These are phyloP conservation scores for Neurospora pannonica DNA, from an alignment of 495 filamentous ascomycete species.

Conservation along the genomic window DNA sequence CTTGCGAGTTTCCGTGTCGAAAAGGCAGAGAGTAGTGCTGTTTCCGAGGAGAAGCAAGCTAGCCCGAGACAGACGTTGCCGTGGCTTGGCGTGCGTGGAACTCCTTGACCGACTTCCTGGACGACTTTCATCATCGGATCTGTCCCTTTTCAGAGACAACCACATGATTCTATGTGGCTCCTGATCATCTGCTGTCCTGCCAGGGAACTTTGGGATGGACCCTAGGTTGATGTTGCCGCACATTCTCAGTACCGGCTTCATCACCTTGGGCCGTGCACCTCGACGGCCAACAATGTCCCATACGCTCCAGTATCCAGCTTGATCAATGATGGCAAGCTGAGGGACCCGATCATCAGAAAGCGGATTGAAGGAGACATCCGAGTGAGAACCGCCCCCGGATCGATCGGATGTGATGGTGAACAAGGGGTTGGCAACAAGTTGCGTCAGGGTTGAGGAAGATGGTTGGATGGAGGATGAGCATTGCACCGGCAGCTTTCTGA, in stretches of 20 bases:
- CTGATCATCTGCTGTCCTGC: neutral
- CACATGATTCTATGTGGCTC: constrained; percentile 13
- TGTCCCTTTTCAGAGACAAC: constrained; percentile 3
- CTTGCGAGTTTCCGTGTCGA: constrained; percentile 7
- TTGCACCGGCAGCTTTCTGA: constrained; percentile 16
- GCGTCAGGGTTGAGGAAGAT: constrained; percentile 26
- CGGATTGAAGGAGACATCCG: constrained; percentile 73
- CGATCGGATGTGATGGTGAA: constrained; percentile 41
- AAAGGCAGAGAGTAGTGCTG: constrained; percentile 8
- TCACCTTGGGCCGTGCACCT: constrained; percentile 26
- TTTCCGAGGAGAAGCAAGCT: constrained; percentile 14
- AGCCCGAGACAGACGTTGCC: neutral
- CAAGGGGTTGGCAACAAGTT: constrained; percentile 53
- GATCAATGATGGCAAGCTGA: constrained; percentile 66
- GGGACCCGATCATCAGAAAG: constrained; percentile 39
- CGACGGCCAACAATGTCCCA: constrained; percentile 50
- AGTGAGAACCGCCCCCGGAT: constrained; percentile 52
- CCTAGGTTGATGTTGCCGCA: constrained; percentile 18
- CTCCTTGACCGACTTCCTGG: neutral
- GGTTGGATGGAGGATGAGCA: neutral
- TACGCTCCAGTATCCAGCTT: constrained; percentile 62
- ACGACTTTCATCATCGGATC: neutral
- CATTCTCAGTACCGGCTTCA: constrained; percentile 15
- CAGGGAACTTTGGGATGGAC: constrained; percentile 8
- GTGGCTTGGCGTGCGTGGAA: neutral